These are phyloP conservation scores for Exophiala sp. DNA, from an alignment of 2,329 filamentous ascomycete species.

Conservation along the genomic window DNA sequence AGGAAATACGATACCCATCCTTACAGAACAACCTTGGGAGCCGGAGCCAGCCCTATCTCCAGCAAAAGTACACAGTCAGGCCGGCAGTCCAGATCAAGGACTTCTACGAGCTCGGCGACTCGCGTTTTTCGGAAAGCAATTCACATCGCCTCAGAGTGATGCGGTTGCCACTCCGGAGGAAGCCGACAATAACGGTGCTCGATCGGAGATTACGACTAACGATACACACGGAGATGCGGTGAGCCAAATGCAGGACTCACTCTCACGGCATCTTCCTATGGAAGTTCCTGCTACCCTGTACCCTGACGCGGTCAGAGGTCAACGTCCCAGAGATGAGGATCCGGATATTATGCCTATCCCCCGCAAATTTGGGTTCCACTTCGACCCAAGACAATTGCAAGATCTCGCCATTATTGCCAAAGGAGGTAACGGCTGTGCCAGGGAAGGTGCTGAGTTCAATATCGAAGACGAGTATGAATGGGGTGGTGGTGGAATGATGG, in stretches of 20 bases:
- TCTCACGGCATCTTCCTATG: neutral
- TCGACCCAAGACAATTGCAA: slow-evolving; percentile 27
- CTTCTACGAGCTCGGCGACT: slow-evolving; percentile 22
- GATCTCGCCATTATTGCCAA: slow-evolving; percentile 24
- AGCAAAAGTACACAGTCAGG: neutral
- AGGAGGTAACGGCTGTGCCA: slow-evolving; percentile 29
- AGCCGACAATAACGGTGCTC: too few species aligned
- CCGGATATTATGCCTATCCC: slow-evolving; percentile 26
- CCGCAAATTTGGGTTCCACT: slow-evolving; percentile 15
- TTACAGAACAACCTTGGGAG: slow-evolving; percentile 3
- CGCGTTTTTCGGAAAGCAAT: slow-evolving; percentile 21
- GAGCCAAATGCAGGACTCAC: neutral
- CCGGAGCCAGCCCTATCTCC: neutral
- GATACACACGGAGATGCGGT: too few species aligned
- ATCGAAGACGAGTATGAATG: slow-evolving; percentile 24
- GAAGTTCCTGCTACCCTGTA: slow-evolving; percentile 17
- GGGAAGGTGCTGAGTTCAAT: slow-evolving; percentile 22
- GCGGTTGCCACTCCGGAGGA: too few species aligned
- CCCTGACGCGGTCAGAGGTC: slow-evolving; percentile 4
- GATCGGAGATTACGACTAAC: too few species aligned
- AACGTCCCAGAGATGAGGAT: slow-evolving; percentile 22
- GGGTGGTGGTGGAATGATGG: slow-evolving; percentile 27
- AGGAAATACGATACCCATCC: neutral
- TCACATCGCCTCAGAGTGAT: neutral
- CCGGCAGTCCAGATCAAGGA: slow-evolving; percentile 5